Percentiles rank a stretch among this genome's conserved stretches.
Evolutionary conservation across 2,329 filamentous ascomycete species (phyloP).

Genomic region (Daldinia sp.): DNA sequence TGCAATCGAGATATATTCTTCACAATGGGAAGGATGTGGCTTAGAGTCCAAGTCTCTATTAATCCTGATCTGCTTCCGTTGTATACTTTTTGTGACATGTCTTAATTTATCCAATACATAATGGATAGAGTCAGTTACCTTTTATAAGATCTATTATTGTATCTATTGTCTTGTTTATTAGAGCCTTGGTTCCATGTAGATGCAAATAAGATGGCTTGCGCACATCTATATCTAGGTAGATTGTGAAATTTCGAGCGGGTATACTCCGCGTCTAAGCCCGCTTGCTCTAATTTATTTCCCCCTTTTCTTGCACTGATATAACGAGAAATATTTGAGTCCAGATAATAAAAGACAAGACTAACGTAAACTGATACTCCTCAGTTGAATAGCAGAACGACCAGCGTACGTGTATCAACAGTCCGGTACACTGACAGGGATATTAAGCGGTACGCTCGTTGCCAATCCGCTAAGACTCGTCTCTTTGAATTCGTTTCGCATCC

Average conservation of each 20-base stretch:
- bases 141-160: conserved; percentile 22
- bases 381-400: no score
- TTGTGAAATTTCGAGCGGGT: background rate
- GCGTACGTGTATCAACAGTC: conserved; percentile 54
- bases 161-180: conserved; percentile 6
- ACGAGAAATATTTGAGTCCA: background rate
- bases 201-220: background rate
- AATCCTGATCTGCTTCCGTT: background rate
- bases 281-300: background rate
- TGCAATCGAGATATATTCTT: background rate
- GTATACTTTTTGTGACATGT: background rate
- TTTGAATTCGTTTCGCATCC: conserved; percentile 67
- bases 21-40: background rate
- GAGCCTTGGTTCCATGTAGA: background rate
- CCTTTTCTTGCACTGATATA: background rate
- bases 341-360: background rate
- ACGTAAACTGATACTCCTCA: background rate
- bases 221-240: background rate
- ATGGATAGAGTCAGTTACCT: conserved; percentile 16
- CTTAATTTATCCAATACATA: background rate
- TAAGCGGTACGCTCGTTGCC: conserved; percentile 63
- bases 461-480: conserved; percentile 64
- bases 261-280: background rate
- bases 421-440: conserved; percentile 65
- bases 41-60: background rate